A percentile compares a stretch with the other conserved stretches of the same genome.
These are phyloP conservation scores for Hypoxylon crocopeplum DNA, from an alignment of 495 filamentous ascomycete species.

Conservation along the genomic window DNA sequence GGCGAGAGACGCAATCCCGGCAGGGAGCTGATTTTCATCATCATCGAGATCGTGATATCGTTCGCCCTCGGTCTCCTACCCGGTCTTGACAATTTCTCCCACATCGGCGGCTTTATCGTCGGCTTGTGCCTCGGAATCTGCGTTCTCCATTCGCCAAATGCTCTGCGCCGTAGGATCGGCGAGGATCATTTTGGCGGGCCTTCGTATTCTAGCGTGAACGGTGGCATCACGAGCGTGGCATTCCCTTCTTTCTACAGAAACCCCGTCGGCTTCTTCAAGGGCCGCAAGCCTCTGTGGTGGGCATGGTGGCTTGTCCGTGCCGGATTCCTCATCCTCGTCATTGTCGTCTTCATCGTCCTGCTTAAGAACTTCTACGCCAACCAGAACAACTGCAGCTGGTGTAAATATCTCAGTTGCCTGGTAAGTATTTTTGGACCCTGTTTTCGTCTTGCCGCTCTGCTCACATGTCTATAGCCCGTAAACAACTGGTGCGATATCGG, in stretches of 20 bases:
- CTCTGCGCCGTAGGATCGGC: constrained; percentile 77
- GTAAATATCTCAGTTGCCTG: constrained; percentile 91
- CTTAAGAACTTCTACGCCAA: constrained; percentile 89
- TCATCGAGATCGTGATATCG: constrained; percentile 83
- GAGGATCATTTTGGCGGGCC: constrained; percentile 57
- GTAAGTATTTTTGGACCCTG: constrained; percentile 60
- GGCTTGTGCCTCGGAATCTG: constrained; percentile 86
- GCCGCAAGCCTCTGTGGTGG: constrained; percentile 94
- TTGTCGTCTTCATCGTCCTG: constrained; percentile 83
- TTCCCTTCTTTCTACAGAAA: constrained; percentile 67
- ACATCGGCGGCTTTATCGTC: constrained; percentile 96
- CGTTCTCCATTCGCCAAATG: constrained; percentile 84
- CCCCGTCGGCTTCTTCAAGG: constrained; percentile 86
- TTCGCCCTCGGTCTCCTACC: constrained; percentile 93
- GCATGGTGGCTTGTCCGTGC: constrained; percentile 91
- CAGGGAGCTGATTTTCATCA: constrained; percentile 82
- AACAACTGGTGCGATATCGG: constrained; percentile 81
- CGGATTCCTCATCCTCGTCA: constrained; percentile 75
- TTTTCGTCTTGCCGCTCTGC: constrained; percentile 1
- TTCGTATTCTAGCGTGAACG: constrained; percentile 52
- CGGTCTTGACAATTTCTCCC: constrained; percentile 94
- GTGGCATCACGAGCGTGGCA: constrained; percentile 47
- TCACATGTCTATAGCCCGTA: constrained; percentile 60
- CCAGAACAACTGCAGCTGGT: constrained; percentile 81
- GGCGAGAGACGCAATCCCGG: constrained; percentile 72